Percentiles rank a stretch among this genome's conserved stretches.
Evolutionary conservation across 2,329 filamentous ascomycete species (phyloP).

Genomic region (Botrytis aclada): DNA sequence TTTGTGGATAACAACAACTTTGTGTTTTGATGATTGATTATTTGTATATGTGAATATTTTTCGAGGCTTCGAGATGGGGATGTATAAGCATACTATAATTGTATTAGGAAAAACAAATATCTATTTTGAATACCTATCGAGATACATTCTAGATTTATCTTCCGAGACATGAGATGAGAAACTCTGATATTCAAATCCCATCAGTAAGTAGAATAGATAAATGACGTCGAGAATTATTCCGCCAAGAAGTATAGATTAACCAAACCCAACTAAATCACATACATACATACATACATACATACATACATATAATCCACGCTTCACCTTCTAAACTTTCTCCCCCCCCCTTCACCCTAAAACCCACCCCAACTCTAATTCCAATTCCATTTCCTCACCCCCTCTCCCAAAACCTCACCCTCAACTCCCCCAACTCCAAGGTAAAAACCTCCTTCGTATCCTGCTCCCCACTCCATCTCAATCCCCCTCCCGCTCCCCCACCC

Average conservation of each 20-base stretch:
- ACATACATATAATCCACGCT: not conserved
- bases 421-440: not conserved
- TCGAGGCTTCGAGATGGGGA: not conserved
- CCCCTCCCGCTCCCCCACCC: not conserved
- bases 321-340: not conserved
- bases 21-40: too few relatives aligned
- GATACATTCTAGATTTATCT: too few relatives aligned
- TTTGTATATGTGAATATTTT: too few relatives aligned
- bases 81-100: rapidly evolving
- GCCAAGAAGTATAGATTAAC: not conserved
- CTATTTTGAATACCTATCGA: not conserved
- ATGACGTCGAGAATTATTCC: not conserved
- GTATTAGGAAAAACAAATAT: not conserved
- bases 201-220: not conserved
- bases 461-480: not conserved
- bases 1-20: too few relatives aligned
- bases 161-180: not conserved
- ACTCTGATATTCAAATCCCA: not conserved
- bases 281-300: not conserved
- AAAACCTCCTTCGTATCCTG: not conserved
- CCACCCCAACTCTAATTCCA: too few relatives aligned
- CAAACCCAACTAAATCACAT: not conserved
- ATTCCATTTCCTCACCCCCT: not conserved
- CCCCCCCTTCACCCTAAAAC: not conserved
- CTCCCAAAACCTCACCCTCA: not conserved